phyloP scores from a whole-genome alignment of 495 filamentous ascomycete genomes.

The Echria macrotheca region DNA sequence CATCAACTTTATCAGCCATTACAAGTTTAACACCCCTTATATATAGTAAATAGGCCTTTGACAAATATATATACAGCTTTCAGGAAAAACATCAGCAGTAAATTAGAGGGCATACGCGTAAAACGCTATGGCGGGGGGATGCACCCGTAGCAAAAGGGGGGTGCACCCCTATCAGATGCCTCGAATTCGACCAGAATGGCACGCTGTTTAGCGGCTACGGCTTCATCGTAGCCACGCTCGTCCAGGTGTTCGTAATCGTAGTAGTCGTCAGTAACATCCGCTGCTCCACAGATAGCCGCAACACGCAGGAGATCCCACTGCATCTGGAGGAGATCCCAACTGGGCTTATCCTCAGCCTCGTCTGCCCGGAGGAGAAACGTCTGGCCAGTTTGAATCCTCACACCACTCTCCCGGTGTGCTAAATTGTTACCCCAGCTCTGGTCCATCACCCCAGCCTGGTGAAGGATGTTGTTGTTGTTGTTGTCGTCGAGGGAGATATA shows the following conservation, averaged over 20 bases:
- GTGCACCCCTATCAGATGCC: too few species aligned
- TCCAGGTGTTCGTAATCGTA: constrained; percentile 4
- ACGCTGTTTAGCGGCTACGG: constrained; percentile 3
- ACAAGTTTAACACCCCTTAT: too few species aligned
- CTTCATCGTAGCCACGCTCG: constrained; percentile 7
- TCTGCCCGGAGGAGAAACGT: constrained; percentile 1
- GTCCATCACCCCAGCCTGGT: constrained; percentile 7
- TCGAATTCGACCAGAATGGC: constrained; percentile 5
- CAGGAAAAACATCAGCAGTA: too few species aligned
- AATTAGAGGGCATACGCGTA: too few species aligned
- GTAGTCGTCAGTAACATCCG: constrained; percentile 9
- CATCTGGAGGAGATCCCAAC: constrained; percentile 7
- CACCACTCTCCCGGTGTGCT: constrained; percentile 7
- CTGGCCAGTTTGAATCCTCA: constrained; percentile 3
- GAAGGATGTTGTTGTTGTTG: not conserved
- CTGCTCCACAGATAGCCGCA: constrained; percentile 3
- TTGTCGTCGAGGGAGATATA: not conserved
- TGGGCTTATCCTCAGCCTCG: constrained; percentile 1
- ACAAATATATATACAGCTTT: too few species aligned
- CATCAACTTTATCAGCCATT: too few species aligned
- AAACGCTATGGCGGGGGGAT: too few species aligned
- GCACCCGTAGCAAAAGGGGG: too few species aligned
- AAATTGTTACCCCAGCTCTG: constrained; percentile 1
- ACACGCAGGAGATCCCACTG: constrained; percentile 8
- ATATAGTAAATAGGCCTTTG: too few species aligned